Conservation (phyloP, 1,284 basidiomycete species). For the Lignosus rhinocerotis region DNA sequence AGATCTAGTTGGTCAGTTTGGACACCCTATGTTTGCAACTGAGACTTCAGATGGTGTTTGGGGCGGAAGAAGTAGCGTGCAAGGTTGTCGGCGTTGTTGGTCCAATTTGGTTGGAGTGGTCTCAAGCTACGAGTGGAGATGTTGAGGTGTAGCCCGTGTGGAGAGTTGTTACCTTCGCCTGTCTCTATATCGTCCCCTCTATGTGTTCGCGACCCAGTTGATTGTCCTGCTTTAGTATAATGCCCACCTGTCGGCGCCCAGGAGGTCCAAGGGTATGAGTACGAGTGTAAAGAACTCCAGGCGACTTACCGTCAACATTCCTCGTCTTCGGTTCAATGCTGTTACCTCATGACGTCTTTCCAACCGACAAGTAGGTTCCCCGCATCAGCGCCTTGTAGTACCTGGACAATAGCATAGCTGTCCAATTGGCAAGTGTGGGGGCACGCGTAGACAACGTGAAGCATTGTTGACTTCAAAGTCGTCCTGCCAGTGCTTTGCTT, state of each 20-base stretch:
- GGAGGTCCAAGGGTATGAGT: too few relatives aligned
- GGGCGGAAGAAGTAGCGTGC: conserved; percentile 1
- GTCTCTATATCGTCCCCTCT: not conserved
- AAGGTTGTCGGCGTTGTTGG: conserved; percentile 12
- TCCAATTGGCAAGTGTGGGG: not conserved
- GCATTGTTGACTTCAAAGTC: not conserved
- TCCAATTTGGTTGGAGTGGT: not conserved
- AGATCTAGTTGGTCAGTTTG: conserved; percentile 46
- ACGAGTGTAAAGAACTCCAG: too few relatives aligned
- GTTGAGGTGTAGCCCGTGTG: conserved; percentile 1
- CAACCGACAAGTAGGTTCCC: not conserved
- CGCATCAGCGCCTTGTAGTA: conserved; percentile 2
- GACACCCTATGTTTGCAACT: not conserved
- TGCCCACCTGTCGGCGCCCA: too few relatives aligned
- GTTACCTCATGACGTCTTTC: not conserved
- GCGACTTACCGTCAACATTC: not conserved
- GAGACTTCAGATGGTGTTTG: not conserved
- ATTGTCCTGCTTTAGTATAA: not conserved
- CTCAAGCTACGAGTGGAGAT: not conserved
- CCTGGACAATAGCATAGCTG: not conserved
- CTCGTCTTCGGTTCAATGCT: not conserved
- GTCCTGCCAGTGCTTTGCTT: not conserved
- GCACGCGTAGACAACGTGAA: conserved; percentile 2
- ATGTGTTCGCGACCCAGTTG: not conserved
- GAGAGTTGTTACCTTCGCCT: conserved; percentile 9